Percentiles rank a stretch among this genome's conserved stretches.
Evolutionary conservation across 1,284 basidiomycete genomes (phyloP).

Genomic region (Golubevia pallescens): DNA sequence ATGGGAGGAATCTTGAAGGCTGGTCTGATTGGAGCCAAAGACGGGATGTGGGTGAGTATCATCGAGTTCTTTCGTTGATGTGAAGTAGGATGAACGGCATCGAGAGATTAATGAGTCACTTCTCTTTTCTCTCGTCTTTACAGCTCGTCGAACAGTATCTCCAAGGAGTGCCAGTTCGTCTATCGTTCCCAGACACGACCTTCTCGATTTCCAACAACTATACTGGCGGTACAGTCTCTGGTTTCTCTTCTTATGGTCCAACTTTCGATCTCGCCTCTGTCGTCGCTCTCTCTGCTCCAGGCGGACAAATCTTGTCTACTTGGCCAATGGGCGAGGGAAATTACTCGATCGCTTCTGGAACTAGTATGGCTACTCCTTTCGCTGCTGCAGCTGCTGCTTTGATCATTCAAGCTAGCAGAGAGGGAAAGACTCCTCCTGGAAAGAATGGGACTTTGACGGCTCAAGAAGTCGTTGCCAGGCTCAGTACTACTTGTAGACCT

Average conservation of each 20-base stretch:
- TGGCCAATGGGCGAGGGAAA: conserved; percentile 10
- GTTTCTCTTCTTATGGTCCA: conserved; percentile 9
- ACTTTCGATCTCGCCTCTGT: conserved; percentile 6
- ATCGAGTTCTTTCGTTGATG: not conserved
- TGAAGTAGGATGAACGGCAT: not conserved
- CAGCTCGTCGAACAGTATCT: conserved; percentile 11
- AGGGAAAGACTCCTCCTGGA: conserved; percentile 1
- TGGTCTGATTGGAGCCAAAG: conserved; percentile 8
- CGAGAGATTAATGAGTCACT: not conserved
- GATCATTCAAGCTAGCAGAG: conserved; percentile 6
- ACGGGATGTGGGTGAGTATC: conserved; percentile 11
- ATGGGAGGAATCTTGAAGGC: conserved; percentile 6
- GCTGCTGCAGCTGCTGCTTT: conserved; percentile 9
- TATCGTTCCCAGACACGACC: conserved; percentile 6
- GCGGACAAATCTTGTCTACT: conserved; percentile 7
- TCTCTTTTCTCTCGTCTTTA: not conserved
- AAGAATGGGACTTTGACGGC: not conserved
- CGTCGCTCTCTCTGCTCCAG: conserved; percentile 7
- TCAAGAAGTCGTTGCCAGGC: conserved; percentile 6
- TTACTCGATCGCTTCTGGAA: conserved; percentile 9
- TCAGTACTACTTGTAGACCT: conserved; percentile 6
- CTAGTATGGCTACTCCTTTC: conserved; percentile 11
- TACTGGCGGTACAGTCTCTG: conserved; percentile 9
- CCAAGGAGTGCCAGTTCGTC: not conserved
- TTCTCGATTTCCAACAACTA: conserved; percentile 5